phyloP scores from a whole-genome alignment of 805 yeast genomes.

The Osmozyma mogii region DNA sequence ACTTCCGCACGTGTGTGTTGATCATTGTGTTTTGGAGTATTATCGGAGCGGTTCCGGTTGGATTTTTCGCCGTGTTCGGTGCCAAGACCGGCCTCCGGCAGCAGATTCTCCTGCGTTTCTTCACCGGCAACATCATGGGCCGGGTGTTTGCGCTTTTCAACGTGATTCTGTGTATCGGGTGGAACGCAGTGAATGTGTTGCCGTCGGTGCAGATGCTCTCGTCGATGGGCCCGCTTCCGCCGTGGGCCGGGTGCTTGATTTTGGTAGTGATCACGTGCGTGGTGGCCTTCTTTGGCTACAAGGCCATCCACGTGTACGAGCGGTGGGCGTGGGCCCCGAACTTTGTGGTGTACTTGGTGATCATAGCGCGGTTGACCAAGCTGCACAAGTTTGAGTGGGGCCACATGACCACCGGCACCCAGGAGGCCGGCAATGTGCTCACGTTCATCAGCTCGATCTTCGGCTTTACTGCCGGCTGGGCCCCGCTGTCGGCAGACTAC shows the following conservation, averaged over 20 bases:
- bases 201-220: constrained; percentile 23
- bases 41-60: constrained; percentile 12
- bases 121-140: constrained; percentile 25
- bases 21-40: constrained; percentile 7
- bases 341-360: constrained; percentile 18
- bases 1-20: constrained; percentile 10
- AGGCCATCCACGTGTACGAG: constrained; percentile 23
- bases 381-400: constrained; percentile 19
- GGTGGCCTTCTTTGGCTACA: constrained; percentile 25
- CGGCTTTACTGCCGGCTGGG: constrained; percentile 28
- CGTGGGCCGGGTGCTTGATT: constrained; percentile 30
- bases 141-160: constrained; percentile 21
- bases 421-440: constrained; percentile 15
- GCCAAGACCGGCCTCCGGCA: constrained; percentile 16
- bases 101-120: constrained; percentile 22
- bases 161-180: constrained; percentile 24
- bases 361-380: constrained; percentile 21
- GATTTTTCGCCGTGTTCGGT: constrained; percentile 10
- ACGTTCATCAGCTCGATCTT: constrained; percentile 21
- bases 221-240: constrained; percentile 22
- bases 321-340: constrained; percentile 28
- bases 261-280: constrained; percentile 21
- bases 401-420: constrained; percentile 19
- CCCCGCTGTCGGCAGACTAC: constrained; percentile 27
- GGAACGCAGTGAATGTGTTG: constrained; percentile 27